A percentile compares a stretch with the other conserved stretches of the same genome.
Conservation (phyloP, 768 basidiomycete genomes). For the Suillus sp. region DNA sequence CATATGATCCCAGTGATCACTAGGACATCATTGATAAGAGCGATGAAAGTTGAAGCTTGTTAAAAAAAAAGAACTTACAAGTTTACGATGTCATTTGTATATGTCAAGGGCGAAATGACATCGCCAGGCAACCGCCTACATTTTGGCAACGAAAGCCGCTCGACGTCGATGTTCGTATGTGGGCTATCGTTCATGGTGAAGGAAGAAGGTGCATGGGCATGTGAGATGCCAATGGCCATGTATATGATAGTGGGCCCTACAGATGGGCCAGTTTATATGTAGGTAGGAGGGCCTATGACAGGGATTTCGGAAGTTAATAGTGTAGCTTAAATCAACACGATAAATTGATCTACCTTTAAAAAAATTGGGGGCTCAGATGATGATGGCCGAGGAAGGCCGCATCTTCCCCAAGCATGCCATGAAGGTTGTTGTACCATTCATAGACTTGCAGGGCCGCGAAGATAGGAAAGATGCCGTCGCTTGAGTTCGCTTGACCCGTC, state of each 20-base stretch:
- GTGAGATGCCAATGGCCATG: neutral
- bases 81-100: slow-evolving; percentile 49
- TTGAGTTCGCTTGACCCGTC: slow-evolving; percentile 15
- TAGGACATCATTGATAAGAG: slow-evolving; percentile 26
- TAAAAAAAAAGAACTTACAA: slow-evolving; percentile 45
- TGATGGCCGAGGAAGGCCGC: slow-evolving; percentile 26
- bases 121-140: slow-evolving; percentile 49
- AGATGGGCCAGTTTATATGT: neutral
- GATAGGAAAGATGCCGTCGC: slow-evolving; percentile 20
- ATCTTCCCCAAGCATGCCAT: slow-evolving; percentile 14
- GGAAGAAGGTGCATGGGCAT: slow-evolving; percentile 25
- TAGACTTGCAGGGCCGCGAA: slow-evolving; percentile 23
- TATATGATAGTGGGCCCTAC: neutral
- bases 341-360: slow-evolving; percentile 23
- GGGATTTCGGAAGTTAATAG: slow-evolving; percentile 9
- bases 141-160: slow-evolving; percentile 42
- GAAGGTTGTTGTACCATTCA: slow-evolving; percentile 1
- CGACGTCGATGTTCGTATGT: slow-evolving; percentile 48
- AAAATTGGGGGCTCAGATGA: slow-evolving; percentile 15
- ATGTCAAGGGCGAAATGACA: slow-evolving; percentile 58
- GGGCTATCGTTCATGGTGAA: slow-evolving; percentile 26
- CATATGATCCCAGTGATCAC: slow-evolving; percentile 74
- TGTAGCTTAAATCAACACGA: slow-evolving; percentile 5
- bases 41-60: slow-evolving; percentile 3
- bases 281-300: slow-evolving; percentile 9